Conservation (phyloP, 192 early-diverging fungal genomes). For the Thoreauomyces humboldtii region DNA sequence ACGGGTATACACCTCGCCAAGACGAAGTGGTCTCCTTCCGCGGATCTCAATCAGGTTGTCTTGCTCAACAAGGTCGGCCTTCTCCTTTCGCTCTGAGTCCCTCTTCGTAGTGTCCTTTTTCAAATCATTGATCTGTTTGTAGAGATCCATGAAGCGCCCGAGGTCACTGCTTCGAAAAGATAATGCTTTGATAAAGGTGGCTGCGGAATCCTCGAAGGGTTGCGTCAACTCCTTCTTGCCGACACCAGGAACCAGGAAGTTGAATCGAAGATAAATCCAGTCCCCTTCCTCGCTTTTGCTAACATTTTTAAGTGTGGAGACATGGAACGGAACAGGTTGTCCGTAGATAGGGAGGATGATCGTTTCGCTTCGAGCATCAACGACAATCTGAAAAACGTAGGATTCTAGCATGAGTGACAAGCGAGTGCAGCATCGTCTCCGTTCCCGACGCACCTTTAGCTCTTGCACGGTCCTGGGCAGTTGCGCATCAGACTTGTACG, state of each 20-base stretch:
- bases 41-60: slow-evolving; percentile 77
- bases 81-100: slow-evolving; percentile 91
- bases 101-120: slow-evolving; percentile 92
- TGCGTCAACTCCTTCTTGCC: slow-evolving; percentile 80
- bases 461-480: slow-evolving; percentile 78
- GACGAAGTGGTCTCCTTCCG: slow-evolving; percentile 63
- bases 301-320: slow-evolving; percentile 92
- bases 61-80: slow-evolving; percentile 95
- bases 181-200: slow-evolving; percentile 90
- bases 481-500: slow-evolving; percentile 87
- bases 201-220: slow-evolving; percentile 82
- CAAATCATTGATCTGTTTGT: slow-evolving; percentile 79
- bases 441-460: slow-evolving; percentile 53
- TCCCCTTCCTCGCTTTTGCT: slow-evolving; percentile 94
- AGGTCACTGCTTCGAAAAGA: slow-evolving; percentile 88
- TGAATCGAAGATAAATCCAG: slow-evolving; percentile 85
- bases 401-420: neutral
- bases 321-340: slow-evolving; percentile 96
- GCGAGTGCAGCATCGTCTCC: neutral
- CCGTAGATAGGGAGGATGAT: slow-evolving; percentile 95
- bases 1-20: slow-evolving; percentile 89
- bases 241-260: slow-evolving; percentile 90
- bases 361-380: slow-evolving; percentile 83
- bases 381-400: slow-evolving; percentile 63
- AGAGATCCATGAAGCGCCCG: slow-evolving; percentile 78